Percentiles rank a stretch among this genome's conserved stretches.
Conservation (phyloP, 1,284 basidiomycete genomes). For the Cryptococcus sp. region DNA sequence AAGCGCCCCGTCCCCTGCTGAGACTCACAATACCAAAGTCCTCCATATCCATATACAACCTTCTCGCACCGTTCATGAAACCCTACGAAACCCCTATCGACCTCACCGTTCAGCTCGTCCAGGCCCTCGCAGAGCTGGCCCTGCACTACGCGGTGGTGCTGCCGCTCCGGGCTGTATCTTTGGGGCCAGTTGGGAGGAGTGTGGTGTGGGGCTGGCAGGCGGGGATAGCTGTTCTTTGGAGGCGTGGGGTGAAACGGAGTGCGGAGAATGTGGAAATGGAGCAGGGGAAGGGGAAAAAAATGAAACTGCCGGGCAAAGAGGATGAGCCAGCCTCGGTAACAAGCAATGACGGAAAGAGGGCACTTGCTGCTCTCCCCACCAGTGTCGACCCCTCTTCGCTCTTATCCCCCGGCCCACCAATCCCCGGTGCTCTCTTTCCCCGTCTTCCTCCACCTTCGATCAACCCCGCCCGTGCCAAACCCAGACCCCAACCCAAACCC, state of each 20-base stretch:
- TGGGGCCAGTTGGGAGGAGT: background rate
- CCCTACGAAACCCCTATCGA: slow-evolving; percentile 40
- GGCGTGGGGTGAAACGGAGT: background rate
- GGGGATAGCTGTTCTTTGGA: background rate
- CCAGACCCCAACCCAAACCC: background rate
- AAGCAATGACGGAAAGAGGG: no score
- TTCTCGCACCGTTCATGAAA: slow-evolving; percentile 23
- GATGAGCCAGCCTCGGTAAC: no score
- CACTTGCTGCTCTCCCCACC: no score
- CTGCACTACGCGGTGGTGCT: slow-evolving; percentile 16
- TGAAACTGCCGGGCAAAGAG: background rate
- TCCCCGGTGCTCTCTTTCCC: slow-evolving; percentile 6
- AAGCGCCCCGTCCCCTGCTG: background rate
- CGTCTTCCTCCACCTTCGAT: slow-evolving; percentile 1
- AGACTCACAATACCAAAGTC: slow-evolving; percentile 12
- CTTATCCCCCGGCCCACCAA: background rate
- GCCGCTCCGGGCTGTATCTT: slow-evolving; percentile 3
- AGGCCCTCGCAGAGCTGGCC: slow-evolving; percentile 18
- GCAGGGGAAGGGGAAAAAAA: background rate
- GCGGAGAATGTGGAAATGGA: background rate
- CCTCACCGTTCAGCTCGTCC: slow-evolving; percentile 30
- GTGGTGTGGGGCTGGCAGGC: background rate
- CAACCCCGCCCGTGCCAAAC: background rate
- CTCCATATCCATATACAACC: slow-evolving; percentile 23
- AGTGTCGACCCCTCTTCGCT: background rate